These are phyloP conservation scores for Podospora australis DNA, from an alignment of 495 filamentous ascomycete genomes.

Conservation along the genomic window DNA sequence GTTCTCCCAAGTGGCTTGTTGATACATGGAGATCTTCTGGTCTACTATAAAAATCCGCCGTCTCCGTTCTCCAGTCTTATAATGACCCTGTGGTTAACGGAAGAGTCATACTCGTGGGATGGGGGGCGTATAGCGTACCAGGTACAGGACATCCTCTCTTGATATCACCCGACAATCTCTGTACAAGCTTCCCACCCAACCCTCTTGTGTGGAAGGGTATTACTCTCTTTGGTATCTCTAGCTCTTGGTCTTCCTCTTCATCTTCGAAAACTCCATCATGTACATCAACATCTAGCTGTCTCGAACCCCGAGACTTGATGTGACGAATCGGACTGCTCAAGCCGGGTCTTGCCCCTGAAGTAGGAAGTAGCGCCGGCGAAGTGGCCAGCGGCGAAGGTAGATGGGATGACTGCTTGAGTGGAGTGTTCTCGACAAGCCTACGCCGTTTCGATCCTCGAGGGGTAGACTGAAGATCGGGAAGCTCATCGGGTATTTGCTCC, in stretches of 20 bases:
- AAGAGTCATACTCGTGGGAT: not conserved
- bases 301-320: conserved; percentile 24
- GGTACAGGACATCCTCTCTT: conserved; percentile 32
- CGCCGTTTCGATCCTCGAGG: conserved; percentile 31
- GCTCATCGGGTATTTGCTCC: conserved; percentile 20
- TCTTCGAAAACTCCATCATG: conserved; percentile 28
- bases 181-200: conserved; percentile 34
- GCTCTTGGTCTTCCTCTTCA: conserved; percentile 18
- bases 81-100: too few species aligned
- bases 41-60: conserved; percentile 62
- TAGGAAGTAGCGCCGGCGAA: conserved; percentile 20
- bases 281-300: conserved; percentile 16
- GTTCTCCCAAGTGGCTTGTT: conserved; percentile 46
- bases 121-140: conserved; percentile 12
- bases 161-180: conserved; percentile 35
- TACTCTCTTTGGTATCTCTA: conserved; percentile 13
- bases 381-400: conserved; percentile 22
- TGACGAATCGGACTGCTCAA: conserved; percentile 34
- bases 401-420: conserved; percentile 13
- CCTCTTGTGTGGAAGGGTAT: conserved; percentile 33
- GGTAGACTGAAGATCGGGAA: conserved; percentile 16
- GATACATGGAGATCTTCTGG: conserved; percentile 60
- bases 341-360: conserved; percentile 18
- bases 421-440: conserved; percentile 32
- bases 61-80: conserved; percentile 71